Percentiles rank a stretch among this genome's conserved stretches.
Conservation (phyloP, 208 protist species). For the Acanthamoeba culbertsoni region DNA sequence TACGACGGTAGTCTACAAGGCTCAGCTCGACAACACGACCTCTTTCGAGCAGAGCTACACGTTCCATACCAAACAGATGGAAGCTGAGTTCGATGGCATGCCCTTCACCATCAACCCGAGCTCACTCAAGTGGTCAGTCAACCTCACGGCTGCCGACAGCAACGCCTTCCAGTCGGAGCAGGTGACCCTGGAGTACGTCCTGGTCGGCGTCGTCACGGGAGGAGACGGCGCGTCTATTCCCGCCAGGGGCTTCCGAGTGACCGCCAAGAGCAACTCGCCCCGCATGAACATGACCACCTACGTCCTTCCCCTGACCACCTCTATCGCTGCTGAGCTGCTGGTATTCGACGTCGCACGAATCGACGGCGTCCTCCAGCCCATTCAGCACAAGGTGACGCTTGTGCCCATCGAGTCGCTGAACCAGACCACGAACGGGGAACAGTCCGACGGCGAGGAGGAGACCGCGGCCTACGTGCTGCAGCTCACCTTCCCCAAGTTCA, state of each 20-base stretch:
- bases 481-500: neutral
- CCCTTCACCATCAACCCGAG: neutral
- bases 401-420: too few relatives aligned
- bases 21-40: neutral
- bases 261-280: neutral
- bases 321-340: neutral
- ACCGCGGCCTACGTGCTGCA: neutral
- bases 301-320: neutral
- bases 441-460: neutral
- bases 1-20: too few relatives aligned
- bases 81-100: neutral
- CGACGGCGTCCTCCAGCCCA: neutral
- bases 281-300: neutral
- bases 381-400: neutral
- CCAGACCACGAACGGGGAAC: too few relatives aligned
- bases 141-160: too few relatives aligned
- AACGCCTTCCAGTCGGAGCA: neutral
- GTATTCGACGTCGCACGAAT: neutral
- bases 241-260: neutral
- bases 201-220: neutral
- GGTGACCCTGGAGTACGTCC: neutral
- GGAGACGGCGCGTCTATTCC: too few relatives aligned
- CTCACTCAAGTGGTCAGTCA: neutral
- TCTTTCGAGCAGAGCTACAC: neutral
- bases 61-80: neutral